These are phyloP conservation scores for Coemansia sp. DNA, from an alignment of 192 early-diverging fungal species.

Conservation along the genomic window DNA sequence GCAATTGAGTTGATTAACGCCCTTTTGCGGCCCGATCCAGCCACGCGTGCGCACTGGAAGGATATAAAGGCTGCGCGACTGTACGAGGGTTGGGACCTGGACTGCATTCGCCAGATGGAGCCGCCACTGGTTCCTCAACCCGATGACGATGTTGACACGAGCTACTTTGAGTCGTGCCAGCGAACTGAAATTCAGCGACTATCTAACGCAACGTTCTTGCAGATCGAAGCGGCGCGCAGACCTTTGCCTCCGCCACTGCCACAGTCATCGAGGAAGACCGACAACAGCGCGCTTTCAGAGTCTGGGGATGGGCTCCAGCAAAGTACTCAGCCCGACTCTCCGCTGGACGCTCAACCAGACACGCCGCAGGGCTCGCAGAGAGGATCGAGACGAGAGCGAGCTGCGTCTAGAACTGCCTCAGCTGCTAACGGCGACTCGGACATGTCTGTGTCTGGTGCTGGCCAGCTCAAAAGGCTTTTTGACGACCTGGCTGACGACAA, in stretches of 20 bases:
- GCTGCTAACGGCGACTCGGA: neutral
- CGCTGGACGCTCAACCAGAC: slow-evolving; percentile 21
- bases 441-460: slow-evolving; percentile 21
- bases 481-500: slow-evolving; percentile 12
- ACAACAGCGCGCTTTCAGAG: neutral
- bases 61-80: slow-evolving; percentile 75
- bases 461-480: slow-evolving; percentile 56
- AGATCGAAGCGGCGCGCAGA: slow-evolving; percentile 22
- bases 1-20: slow-evolving; percentile 75
- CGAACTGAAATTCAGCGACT: slow-evolving; percentile 80
- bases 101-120: slow-evolving; percentile 71
- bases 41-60: slow-evolving; percentile 64
- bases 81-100: slow-evolving; percentile 77
- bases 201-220: slow-evolving; percentile 64
- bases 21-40: slow-evolving; percentile 76
- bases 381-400: slow-evolving; percentile 23
- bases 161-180: slow-evolving; percentile 89
- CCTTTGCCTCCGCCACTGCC: slow-evolving; percentile 14
- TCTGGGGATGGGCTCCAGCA: neutral
- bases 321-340: slow-evolving; percentile 19
- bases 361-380: slow-evolving; percentile 36
- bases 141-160: slow-evolving; percentile 82
- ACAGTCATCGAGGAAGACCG: neutral
- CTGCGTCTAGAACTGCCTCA: slow-evolving; percentile 19
- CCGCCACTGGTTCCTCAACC: slow-evolving; percentile 88